These are phyloP conservation scores for Austroboletus eburneus DNA, from an alignment of 768 basidiomycete genomes.

Conservation along the genomic window DNA sequence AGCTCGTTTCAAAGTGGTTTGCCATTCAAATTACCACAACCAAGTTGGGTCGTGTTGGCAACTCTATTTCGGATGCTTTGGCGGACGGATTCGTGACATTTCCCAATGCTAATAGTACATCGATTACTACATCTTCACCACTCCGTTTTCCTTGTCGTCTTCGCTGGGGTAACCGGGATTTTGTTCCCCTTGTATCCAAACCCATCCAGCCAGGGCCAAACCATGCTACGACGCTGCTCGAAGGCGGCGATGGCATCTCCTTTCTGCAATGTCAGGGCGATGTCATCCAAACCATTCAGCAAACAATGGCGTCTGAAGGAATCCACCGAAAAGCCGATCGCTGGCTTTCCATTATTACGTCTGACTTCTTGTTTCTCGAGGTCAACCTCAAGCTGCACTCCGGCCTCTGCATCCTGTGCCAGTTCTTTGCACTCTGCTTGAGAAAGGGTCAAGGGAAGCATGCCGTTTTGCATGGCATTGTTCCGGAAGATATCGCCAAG, in stretches of 20 bases:
- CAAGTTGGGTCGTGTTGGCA: slow-evolving; percentile 6
- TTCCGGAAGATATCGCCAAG: slow-evolving; percentile 90
- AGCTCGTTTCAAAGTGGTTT: slow-evolving; percentile 2
- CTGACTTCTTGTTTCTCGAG: slow-evolving; percentile 78
- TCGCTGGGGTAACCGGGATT: slow-evolving; percentile 51
- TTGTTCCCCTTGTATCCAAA: slow-evolving; percentile 83
- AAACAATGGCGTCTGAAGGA: slow-evolving; percentile 91
- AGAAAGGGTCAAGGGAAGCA: slow-evolving; percentile 76
- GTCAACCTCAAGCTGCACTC: slow-evolving; percentile 77
- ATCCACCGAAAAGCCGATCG: slow-evolving; percentile 79
- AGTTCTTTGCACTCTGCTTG: slow-evolving; percentile 67
- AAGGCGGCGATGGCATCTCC: slow-evolving; percentile 69
- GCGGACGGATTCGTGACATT: slow-evolving; percentile 4
- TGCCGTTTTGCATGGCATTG: slow-evolving; percentile 91
- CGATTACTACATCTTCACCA: slow-evolving; percentile 46
- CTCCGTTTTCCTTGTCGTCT: slow-evolving; percentile 53
- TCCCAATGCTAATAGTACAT: not conserved
- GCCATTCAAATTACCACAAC: slow-evolving; percentile 5
- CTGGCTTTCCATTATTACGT: slow-evolving; percentile 64
- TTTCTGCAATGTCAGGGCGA: slow-evolving; percentile 88
- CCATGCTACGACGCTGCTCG: slow-evolving; percentile 68
- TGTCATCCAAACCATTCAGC: slow-evolving; percentile 94
- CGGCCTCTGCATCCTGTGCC: slow-evolving; percentile 71
- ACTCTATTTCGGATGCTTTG: slow-evolving; percentile 17
- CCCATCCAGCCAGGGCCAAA: slow-evolving; percentile 97